Evolutionary conservation across 345 rosid genomes (phyloP), one percentile per base, ranked within the genome.

Genomic region (Clarkia xantiana): DNA sequence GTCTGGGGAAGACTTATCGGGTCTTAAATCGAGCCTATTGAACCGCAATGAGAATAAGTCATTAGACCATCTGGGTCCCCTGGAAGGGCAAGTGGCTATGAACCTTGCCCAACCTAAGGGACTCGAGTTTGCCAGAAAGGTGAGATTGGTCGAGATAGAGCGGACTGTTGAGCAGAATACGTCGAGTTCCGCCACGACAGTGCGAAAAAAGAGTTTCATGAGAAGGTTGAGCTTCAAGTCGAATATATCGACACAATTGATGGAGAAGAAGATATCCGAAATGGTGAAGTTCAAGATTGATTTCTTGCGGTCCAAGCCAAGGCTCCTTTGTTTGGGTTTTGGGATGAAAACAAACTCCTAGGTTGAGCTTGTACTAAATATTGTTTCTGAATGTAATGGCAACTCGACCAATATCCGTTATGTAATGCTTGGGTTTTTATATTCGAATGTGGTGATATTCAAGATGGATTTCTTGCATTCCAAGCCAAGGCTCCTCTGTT

Each of bases 281-380:
- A 52, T 49, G 18, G 58, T 52, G 43, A 49, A 54, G 36, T 29
- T 0, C 36, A 29, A 29, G 45, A 51, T 53, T 53, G 42, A 67
- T 9, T 36, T 56, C 0, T 38, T 22, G 12, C 66, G 55, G 13
- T 40, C 54, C 42, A 62, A 57, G 64, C 74, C 76, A 10, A 64
- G 52, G 49, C 61, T 72, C 43, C 65, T 72, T 34, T 77, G 83
- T 54, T 44, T 74, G 73, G 87, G 81, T 20, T 55, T 42, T 36
- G 66, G 69, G 18, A 16, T 49, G 12, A 67, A 51, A 18, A 40
- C 45, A 29, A 7, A 29, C 6, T 29, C 36, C 36, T 29, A 29
- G 36, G 36, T 29, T 29, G 36, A n/a, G n/a, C n/a, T n/a, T n/a
- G n/a, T n/a, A n/a, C n/a, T n/a, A n/a, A n/a, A n/a, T n/a, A n/a